Conservation (phyloP, 345 rosid genomes). For the Geranium rotundifolium region DNA sequence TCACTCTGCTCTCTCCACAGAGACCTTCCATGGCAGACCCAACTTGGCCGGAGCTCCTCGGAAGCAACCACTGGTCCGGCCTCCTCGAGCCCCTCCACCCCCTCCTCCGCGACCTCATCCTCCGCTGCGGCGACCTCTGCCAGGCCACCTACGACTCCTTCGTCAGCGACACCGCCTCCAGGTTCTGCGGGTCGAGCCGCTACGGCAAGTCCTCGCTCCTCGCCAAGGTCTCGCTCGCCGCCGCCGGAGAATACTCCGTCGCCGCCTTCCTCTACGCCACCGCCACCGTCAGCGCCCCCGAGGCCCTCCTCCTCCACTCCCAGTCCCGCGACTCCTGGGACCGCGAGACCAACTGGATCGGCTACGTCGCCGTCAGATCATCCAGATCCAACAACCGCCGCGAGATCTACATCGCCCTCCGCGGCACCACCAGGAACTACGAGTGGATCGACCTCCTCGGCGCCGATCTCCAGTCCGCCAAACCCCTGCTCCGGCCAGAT, state of each 20-base stretch:
- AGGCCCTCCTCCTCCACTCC: slow-evolving; percentile 60
- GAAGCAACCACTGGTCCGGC: slow-evolving; percentile 52
- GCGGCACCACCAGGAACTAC: slow-evolving; percentile 75
- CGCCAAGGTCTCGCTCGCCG: slow-evolving; percentile 55
- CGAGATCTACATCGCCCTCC: slow-evolving; percentile 56
- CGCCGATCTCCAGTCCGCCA: slow-evolving; percentile 39
- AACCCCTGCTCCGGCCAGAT: slow-evolving; percentile 25
- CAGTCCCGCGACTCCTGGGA: slow-evolving; percentile 74
- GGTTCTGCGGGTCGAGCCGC: slow-evolving; percentile 80
- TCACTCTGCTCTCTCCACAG: neutral
- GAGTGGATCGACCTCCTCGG: slow-evolving; percentile 72
- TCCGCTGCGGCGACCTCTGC: slow-evolving; percentile 84
- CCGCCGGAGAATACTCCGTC: slow-evolving; percentile 39
- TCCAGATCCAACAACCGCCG: slow-evolving; percentile 54
- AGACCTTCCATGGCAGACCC: slow-evolving; percentile 18
- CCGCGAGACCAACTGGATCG: slow-evolving; percentile 96
- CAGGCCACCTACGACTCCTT: slow-evolving; percentile 91
- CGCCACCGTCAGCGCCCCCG: slow-evolving; percentile 43
- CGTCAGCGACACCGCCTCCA: slow-evolving; percentile 73
- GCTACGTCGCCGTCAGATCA: slow-evolving; percentile 64
- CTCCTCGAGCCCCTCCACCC: slow-evolving; percentile 64
- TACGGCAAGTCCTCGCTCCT: slow-evolving; percentile 56
- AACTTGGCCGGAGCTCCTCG: slow-evolving; percentile 53
- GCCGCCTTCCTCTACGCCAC: slow-evolving; percentile 63
- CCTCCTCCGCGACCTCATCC: slow-evolving; percentile 54